These are phyloP conservation scores for Hsuehochloa calcarea DNA, from an alignment of 176 grass and related monocot genomes.

Conservation along the genomic window DNA sequence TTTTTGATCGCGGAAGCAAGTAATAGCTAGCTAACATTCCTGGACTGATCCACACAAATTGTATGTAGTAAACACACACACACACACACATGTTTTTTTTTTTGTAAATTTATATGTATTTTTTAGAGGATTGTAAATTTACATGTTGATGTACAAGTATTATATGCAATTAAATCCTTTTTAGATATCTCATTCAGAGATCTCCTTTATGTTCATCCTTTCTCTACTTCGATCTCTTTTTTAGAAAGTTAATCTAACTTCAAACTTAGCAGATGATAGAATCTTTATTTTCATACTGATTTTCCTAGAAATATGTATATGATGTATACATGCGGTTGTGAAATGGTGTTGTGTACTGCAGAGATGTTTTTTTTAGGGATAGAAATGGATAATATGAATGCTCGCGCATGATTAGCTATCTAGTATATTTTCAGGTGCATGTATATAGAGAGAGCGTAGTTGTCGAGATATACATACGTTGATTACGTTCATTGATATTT, in stretches of 20 bases:
- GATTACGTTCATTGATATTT: background rate
- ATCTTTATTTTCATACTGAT: background rate
- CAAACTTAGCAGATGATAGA: background rate
- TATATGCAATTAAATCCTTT: background rate
- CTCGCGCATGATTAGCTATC: background rate
- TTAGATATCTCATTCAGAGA: background rate
- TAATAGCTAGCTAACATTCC: background rate
- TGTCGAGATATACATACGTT: background rate
- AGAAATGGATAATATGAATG: background rate
- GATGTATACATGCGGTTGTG: background rate
- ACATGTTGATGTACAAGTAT: background rate
- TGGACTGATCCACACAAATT: background rate
- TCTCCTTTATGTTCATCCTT: background rate
- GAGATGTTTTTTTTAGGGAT: background rate
- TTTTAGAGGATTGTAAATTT: background rate
- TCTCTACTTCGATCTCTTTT: background rate
- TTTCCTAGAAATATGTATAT: background rate
- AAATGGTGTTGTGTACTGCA: background rate
- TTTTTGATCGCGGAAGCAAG: background rate
- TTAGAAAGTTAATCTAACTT: background rate
- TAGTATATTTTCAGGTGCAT: background rate
- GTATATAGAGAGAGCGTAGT: background rate
- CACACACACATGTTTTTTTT: background rate
- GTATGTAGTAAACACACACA: background rate
- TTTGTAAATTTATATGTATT: background rate